Evolutionary conservation across 441 rosid genomes (phyloP).

Genomic region (Aleurites moluccanus): DNA sequence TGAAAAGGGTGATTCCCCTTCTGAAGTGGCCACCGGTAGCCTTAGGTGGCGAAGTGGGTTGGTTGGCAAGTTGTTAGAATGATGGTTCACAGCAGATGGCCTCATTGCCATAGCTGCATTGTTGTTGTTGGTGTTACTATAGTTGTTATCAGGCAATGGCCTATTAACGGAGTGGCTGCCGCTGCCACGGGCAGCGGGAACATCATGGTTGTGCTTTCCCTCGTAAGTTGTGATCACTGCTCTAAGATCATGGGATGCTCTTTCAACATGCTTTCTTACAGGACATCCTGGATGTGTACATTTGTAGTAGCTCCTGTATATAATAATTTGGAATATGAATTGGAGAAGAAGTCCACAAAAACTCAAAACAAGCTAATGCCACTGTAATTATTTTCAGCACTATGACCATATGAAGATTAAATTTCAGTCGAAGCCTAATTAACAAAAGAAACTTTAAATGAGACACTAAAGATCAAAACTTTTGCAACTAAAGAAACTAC

Average conservation of each 20-base stretch:
- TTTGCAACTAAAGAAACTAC: no score
- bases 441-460: background rate
- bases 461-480: background rate
- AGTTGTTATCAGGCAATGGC: conserved; percentile 25
- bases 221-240: conserved; percentile 94
- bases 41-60: conserved; percentile 28
- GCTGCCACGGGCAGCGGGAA: conserved; percentile 78
- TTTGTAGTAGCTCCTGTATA: conserved; percentile 84
- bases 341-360: conserved; percentile 1
- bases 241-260: conserved; percentile 73
- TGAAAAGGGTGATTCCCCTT: conserved; percentile 37
- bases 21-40: conserved; percentile 16
- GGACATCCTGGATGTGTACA: conserved; percentile 81
- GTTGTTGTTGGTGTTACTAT: conserved; percentile 16
- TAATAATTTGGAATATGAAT: conserved; percentile 2
- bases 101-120: conserved; percentile 28
- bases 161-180: conserved; percentile 37
- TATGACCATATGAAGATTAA: no score
- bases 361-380: no score
- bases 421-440: no score
- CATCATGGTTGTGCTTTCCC: conserved; percentile 88
- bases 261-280: conserved; percentile 88
- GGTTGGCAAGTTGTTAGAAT: conserved; percentile 19
- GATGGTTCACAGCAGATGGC: conserved; percentile 31
- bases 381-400: no score